Percentiles rank a stretch among this genome's conserved stretches.
These are phyloP conservation scores for Acanthamoeba quina DNA, from an alignment of 208 protist genomes.

Conservation along the genomic window DNA sequence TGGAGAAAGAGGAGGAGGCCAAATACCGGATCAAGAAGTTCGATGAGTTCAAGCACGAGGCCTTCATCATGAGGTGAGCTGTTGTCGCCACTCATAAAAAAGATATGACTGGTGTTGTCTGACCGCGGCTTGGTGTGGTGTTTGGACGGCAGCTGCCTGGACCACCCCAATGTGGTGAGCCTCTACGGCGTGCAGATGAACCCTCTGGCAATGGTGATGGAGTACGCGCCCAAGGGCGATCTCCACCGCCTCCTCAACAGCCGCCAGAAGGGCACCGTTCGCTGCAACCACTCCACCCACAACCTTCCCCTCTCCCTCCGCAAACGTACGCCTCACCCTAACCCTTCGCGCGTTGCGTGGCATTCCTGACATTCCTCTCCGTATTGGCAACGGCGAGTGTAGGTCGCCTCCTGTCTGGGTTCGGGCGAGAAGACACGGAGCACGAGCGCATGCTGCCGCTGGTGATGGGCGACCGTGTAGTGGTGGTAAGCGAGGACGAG, in stretches of 20 bases:
- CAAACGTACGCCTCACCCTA: background rate
- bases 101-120: background rate
- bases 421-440: background rate
- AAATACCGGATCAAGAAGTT: constrained; percentile 66
- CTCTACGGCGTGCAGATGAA: constrained; percentile 75
- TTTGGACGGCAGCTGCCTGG: constrained; percentile 37
- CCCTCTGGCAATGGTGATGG: constrained; percentile 75
- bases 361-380: background rate
- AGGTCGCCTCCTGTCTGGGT: constrained; percentile 29
- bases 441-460: constrained; percentile 3
- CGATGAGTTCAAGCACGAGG: constrained; percentile 80
- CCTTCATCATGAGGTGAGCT: constrained; percentile 77
- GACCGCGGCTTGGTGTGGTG: background rate
- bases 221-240: constrained; percentile 78
- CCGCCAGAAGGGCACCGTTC: background rate
- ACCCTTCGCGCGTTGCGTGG: background rate
- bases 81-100: background rate
- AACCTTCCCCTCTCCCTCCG: constrained; percentile 26
- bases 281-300: constrained; percentile 20
- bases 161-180: constrained; percentile 80
- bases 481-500: background rate
- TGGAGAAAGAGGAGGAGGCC: constrained; percentile 70
- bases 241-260: constrained; percentile 70
- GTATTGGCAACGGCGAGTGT: background rate
- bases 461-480: constrained; percentile 1